Evolutionary conservation across 2,329 filamentous ascomycete species (phyloP).

Genomic region (Colletotrichum musae): DNA sequence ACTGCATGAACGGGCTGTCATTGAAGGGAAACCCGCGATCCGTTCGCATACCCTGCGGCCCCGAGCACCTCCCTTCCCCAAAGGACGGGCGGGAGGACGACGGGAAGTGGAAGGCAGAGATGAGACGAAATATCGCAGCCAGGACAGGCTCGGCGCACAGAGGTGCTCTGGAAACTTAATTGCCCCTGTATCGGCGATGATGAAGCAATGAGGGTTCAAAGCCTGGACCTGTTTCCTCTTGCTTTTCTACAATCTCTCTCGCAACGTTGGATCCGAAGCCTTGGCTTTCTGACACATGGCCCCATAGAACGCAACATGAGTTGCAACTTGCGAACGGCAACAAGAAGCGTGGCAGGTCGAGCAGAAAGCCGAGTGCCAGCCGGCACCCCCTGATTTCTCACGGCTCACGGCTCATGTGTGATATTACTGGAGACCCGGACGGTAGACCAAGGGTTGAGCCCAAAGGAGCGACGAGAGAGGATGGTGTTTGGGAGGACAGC

Average conservation of each 20-base stretch:
- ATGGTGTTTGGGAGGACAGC: background rate
- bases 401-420: constrained; percentile 18
- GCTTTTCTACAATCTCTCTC: background rate
- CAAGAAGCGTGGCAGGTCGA: background rate
- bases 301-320: background rate
- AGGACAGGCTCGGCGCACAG: constrained; percentile 31
- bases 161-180: constrained; percentile 32
- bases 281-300: background rate
- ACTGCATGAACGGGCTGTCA: constrained; percentile 30
- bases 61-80: constrained; percentile 11
- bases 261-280: background rate
- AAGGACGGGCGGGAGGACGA: constrained; percentile 17
- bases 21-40: constrained; percentile 10
- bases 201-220: constrained; percentile 17
- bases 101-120: constrained; percentile 29
- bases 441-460: constrained; percentile 16
- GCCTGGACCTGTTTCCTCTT: constrained; percentile 10
- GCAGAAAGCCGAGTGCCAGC: constrained; percentile 10
- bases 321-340: background rate
- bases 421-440: constrained; percentile 17
- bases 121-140: constrained; percentile 39
- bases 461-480: constrained; percentile 1
- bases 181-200: constrained; percentile 18
- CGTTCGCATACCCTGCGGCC: constrained; percentile 4
- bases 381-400: constrained; percentile 14